Evolutionary conservation across 371 early-diverging fungal genomes (phyloP).

Genomic region (Mortierella sp.): DNA sequence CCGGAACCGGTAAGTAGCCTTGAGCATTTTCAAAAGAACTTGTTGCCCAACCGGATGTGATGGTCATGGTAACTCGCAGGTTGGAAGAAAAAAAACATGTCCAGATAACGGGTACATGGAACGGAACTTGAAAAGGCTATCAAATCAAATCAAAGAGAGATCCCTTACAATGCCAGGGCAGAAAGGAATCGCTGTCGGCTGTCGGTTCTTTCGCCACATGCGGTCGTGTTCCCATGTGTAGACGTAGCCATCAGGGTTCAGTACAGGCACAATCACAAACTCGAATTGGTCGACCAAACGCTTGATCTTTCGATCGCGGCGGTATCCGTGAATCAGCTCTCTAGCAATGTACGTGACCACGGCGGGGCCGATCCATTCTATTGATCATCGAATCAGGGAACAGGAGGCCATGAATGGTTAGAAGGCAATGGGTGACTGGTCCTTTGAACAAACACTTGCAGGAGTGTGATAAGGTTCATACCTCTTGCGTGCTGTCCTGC

Average conservation of each 20-base stretch:
- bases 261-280: constrained; percentile 53
- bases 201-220: constrained; percentile 65
- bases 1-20: too few relatives aligned
- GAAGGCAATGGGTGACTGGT: too few relatives aligned
- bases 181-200: constrained; percentile 42
- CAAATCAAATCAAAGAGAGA: too few relatives aligned
- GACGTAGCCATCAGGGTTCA: constrained; percentile 62
- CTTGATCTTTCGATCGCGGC: constrained; percentile 37
- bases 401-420: too few relatives aligned
- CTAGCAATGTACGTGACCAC: constrained; percentile 49
- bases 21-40: too few relatives aligned
- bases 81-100: too few relatives aligned
- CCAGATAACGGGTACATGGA: too few relatives aligned
- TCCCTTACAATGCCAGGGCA: constrained; percentile 53
- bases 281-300: constrained; percentile 48
- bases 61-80: too few relatives aligned
- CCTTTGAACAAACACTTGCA: constrained; percentile 1
- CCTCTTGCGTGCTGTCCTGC: constrained; percentile 56
- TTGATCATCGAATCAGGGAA: not conserved
- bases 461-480: constrained; percentile 11
- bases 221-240: constrained; percentile 49
- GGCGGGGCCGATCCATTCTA: constrained; percentile 54
- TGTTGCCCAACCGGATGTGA: too few relatives aligned
- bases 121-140: too few relatives aligned
- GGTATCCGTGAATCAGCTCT: constrained; percentile 45